Evolutionary conservation across 1,139 yeast species (phyloP).

Genomic region (Hyphopichia pseudoburtonii): DNA sequence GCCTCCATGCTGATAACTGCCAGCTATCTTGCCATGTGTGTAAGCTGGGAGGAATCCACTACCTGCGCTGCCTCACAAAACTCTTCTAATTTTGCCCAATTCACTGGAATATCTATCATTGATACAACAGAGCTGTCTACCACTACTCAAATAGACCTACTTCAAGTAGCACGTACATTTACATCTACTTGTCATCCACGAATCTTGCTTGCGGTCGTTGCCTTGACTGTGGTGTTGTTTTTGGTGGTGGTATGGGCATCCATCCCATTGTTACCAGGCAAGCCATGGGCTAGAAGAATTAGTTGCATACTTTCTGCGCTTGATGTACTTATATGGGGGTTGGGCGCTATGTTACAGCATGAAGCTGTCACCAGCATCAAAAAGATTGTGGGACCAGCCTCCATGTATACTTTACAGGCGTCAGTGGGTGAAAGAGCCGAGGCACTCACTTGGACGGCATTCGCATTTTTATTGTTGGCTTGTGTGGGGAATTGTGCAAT

Average conservation of each 20-base stretch:
- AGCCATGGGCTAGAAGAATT: slow-evolving; percentile 27
- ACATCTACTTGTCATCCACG: slow-evolving; percentile 54
- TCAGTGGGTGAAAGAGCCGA: slow-evolving; percentile 54
- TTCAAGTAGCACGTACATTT: slow-evolving; percentile 42
- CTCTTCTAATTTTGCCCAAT: slow-evolving; percentile 17
- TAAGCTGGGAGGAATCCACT: slow-evolving; percentile 23
- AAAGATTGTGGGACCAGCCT: slow-evolving; percentile 47
- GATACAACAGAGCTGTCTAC: slow-evolving; percentile 20
- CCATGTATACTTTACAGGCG: slow-evolving; percentile 50
- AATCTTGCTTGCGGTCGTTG: slow-evolving; percentile 49
- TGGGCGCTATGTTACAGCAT: slow-evolving; percentile 69
- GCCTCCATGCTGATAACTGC: slow-evolving; percentile 39
- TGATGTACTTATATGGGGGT: slow-evolving; percentile 57
- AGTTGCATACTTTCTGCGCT: slow-evolving; percentile 35
- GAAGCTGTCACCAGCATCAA: slow-evolving; percentile 54
- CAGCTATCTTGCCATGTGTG: slow-evolving; percentile 55
- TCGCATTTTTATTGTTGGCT: slow-evolving; percentile 40
- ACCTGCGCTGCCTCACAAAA: slow-evolving; percentile 35
- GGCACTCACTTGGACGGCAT: slow-evolving; percentile 62
- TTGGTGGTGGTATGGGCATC: slow-evolving; percentile 41
- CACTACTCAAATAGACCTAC: slow-evolving; percentile 34
- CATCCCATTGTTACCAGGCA: slow-evolving; percentile 52
- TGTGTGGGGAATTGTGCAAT: slow-evolving; percentile 18
- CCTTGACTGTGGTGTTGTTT: slow-evolving; percentile 43
- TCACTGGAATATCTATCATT: slow-evolving; percentile 25